phyloP scores from a whole-genome alignment of 805 yeast species.

The Candida lessepsii region DNA sequence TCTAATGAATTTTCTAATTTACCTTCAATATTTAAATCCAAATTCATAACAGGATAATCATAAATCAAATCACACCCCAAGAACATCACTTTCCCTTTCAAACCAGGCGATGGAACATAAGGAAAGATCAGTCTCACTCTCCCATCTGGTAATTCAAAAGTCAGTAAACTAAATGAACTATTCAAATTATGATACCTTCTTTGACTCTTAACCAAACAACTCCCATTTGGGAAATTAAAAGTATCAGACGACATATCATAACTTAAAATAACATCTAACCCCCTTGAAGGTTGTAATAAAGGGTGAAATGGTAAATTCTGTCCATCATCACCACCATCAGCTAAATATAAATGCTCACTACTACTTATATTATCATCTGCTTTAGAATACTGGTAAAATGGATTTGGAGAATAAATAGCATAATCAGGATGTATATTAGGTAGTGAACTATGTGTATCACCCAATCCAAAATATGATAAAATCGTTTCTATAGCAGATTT shows the following conservation, averaged over 20 bases:
- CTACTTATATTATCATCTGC: conserved; percentile 4
- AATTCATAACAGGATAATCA: conserved; percentile 25
- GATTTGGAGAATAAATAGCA: conserved; percentile 62
- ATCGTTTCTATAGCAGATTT: conserved; percentile 36
- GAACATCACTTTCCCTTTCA: conserved; percentile 19
- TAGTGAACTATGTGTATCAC: conserved; percentile 1
- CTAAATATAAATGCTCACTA: conserved; percentile 28
- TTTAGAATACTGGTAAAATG: conserved; percentile 41
- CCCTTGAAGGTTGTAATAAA: conserved; percentile 33
- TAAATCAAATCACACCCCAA: conserved; percentile 41
- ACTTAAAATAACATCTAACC: conserved; percentile 39
- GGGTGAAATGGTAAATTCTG: conserved; percentile 50
- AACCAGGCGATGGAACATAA: conserved; percentile 8
- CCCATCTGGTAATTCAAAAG: not conserved
- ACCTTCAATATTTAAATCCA: not conserved
- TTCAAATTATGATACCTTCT: conserved; percentile 26
- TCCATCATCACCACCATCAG: conserved; percentile 52
- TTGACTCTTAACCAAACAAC: conserved; percentile 43
- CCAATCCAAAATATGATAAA: conserved; percentile 45
- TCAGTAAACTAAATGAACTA: conserved; percentile 1
- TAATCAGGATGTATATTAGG: conserved; percentile 49
- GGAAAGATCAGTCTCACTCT: conserved; percentile 7
- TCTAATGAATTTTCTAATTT: conserved; percentile 1
- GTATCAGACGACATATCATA: conserved; percentile 51
- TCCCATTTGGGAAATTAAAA: conserved; percentile 59